Conservation (phyloP, 345 rosid genomes). For the Syzygium jambos region DNA sequence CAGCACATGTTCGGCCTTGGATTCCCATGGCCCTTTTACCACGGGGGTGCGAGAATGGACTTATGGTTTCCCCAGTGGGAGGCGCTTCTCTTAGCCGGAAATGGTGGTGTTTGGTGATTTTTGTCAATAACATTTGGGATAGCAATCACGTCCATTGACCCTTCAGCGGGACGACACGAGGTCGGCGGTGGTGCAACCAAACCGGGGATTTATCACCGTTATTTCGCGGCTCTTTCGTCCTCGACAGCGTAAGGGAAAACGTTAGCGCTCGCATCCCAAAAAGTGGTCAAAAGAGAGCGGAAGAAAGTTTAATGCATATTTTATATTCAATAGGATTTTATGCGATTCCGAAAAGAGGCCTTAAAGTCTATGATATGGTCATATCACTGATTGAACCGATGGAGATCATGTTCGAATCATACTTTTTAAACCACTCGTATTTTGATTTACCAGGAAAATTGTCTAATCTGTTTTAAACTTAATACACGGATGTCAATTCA, state of each 20-base stretch:
- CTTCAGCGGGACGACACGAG: not conserved
- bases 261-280: not conserved
- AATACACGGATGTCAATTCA: not conserved
- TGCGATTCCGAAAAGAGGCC: not conserved
- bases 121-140: not conserved
- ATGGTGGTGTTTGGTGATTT: not conserved
- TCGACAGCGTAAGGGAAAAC: not conserved
- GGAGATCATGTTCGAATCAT: too few species aligned
- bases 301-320: not conserved
- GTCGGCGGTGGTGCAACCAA: not conserved
- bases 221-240: not conserved
- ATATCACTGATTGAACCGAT: not conserved
- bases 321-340: not conserved
- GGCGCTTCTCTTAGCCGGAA: not conserved
- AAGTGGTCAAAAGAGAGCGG: not conserved
- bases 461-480: rapidly evolving
- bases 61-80: not conserved
- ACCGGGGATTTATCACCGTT: not conserved
- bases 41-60: not conserved
- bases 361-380: not conserved
- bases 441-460: not conserved
- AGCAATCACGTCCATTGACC: not conserved
- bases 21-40: not conserved
- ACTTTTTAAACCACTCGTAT: not conserved
- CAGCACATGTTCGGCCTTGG: not conserved